These are phyloP conservation scores for Candida pseudofarinosa DNA, from an alignment of 805 yeast species.

Conservation along the genomic window DNA sequence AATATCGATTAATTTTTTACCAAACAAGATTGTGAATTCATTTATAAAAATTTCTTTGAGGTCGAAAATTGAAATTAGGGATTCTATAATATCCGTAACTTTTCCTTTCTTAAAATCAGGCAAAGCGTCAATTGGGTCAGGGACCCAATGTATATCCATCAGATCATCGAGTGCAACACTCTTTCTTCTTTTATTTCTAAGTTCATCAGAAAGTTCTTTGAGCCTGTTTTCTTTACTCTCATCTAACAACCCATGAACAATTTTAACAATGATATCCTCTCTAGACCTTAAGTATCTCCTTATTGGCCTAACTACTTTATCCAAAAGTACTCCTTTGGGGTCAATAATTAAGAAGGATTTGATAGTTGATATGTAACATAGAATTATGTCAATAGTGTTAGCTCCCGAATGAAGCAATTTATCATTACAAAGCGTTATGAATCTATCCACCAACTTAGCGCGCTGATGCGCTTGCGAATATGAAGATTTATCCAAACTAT, in stretches of 20 bases:
- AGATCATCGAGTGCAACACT: constrained; percentile 31
- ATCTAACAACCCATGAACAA: constrained; percentile 70
- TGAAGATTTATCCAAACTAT: constrained; percentile 13
- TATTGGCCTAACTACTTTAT: constrained; percentile 73
- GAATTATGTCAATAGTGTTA: constrained; percentile 68
- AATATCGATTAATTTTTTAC: constrained; percentile 48
- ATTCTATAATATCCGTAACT: constrained; percentile 65
- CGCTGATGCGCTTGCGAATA: constrained; percentile 42
- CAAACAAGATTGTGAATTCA: constrained; percentile 60
- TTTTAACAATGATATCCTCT: constrained; percentile 62
- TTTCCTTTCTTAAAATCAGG: constrained; percentile 68
- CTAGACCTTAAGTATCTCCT: constrained; percentile 67
- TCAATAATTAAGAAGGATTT: constrained; percentile 72
- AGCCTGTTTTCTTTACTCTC: constrained; percentile 38
- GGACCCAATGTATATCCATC: constrained; percentile 61
- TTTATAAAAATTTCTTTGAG: constrained; percentile 60
- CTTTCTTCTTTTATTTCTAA: constrained; percentile 26
- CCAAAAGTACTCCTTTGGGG: constrained; percentile 80
- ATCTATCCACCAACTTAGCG: constrained; percentile 46
- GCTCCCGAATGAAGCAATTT: constrained; percentile 74
- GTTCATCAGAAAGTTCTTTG: constrained; percentile 51
- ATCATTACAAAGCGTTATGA: constrained; percentile 40
- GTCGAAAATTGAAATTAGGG: constrained; percentile 69
- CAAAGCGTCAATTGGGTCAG: constrained; percentile 89
- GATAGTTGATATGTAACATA: constrained; percentile 67